phyloP scores from a whole-genome alignment of 495 filamentous ascomycete genomes.

The Tuber calosporum region DNA sequence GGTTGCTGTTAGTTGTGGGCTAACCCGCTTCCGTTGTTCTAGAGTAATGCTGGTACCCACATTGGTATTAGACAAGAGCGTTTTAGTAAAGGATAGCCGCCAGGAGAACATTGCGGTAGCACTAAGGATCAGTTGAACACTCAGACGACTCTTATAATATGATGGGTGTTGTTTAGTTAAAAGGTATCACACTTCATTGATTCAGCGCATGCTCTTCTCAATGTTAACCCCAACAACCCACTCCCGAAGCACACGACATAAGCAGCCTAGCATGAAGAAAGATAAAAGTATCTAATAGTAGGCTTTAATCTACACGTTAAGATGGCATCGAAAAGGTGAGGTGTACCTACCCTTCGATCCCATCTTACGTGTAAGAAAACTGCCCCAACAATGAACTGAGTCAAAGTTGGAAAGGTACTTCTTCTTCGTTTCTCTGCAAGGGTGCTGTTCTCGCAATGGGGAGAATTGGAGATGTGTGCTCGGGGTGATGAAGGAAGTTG shows the following conservation, averaged over 20 bases:
- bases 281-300: conserved; percentile 10
- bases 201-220: background rate
- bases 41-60: background rate
- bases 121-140: background rate
- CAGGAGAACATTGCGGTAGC: background rate
- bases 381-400: conserved; percentile 26
- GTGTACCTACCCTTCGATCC: conserved; percentile 41
- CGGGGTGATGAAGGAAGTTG: background rate
- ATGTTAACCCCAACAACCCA: background rate
- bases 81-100: background rate
- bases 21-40: background rate
- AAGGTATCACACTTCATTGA: background rate
- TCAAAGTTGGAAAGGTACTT: conserved; percentile 20
- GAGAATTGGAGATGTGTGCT: conserved; percentile 13
- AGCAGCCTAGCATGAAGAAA: background rate
- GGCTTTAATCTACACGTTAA: conserved; percentile 39
- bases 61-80: background rate
- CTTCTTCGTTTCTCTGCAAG: conserved; percentile 6
- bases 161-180: background rate
- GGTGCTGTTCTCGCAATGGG: conserved; percentile 14
- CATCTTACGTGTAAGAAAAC: conserved; percentile 41
- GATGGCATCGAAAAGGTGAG: conserved; percentile 40
- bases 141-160: background rate
- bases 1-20: background rate
- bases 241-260: background rate